A percentile compares a stretch with the other conserved stretches of the same genome.
These are phyloP conservation scores for Fusarium mundagurra DNA, from an alignment of 2,329 filamentous ascomycete species.

Conservation along the genomic window DNA sequence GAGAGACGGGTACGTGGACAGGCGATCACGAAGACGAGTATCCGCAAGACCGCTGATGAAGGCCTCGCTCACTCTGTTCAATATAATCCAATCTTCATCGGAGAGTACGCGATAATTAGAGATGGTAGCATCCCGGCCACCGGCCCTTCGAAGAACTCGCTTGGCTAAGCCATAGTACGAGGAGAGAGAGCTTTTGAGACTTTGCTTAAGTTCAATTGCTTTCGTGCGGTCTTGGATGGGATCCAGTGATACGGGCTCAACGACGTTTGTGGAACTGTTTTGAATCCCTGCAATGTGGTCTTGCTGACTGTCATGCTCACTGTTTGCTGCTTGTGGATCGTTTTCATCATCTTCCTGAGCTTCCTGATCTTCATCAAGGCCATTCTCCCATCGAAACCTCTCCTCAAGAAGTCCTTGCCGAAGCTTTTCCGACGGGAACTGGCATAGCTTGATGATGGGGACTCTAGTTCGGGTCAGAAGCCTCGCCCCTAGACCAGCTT, in stretches of 20 bases:
- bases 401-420: constrained; percentile 70
- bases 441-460: constrained; percentile 88
- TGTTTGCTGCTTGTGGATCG: constrained; percentile 37
- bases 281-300: background rate
- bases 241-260: constrained; percentile 37
- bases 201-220: constrained; percentile 54
- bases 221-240: constrained; percentile 25
- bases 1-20: constrained; percentile 60
- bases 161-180: constrained; percentile 62
- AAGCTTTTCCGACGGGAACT: constrained; percentile 71
- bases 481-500: constrained; percentile 77
- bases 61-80: constrained; percentile 62
- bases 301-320: constrained; percentile 41
- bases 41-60: constrained; percentile 66
- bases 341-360: constrained; percentile 51
- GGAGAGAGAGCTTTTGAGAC: constrained; percentile 52
- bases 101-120: constrained; percentile 57
- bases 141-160: constrained; percentile 58
- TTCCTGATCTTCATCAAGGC: constrained; percentile 53
- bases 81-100: constrained; percentile 56
- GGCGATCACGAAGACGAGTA: constrained; percentile 53
- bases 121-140: constrained; percentile 60
- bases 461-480: constrained; percentile 82
- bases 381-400: constrained; percentile 76
- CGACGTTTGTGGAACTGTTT: constrained; percentile 3